phyloP scores from a whole-genome alignment of 345 rosid genomes.

The Aquilaria malaccensis region DNA sequence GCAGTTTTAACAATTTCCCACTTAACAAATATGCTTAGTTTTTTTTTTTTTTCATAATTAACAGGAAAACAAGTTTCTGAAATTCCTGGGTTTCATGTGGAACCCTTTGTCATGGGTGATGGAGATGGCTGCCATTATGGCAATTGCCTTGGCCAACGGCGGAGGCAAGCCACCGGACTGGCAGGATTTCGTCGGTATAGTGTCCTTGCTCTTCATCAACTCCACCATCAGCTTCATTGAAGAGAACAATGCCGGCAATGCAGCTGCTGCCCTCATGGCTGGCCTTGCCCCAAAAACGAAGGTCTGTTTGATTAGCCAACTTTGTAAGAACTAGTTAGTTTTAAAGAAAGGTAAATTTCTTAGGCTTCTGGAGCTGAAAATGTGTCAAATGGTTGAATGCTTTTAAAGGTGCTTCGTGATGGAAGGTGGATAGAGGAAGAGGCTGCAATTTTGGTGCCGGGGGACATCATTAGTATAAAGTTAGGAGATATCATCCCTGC shows the following conservation, averaged over 20 bases:
- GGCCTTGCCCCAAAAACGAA: slow-evolving; percentile 38
- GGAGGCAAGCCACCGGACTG: slow-evolving; percentile 65
- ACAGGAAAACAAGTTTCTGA: slow-evolving; percentile 57
- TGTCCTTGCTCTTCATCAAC: slow-evolving; percentile 50
- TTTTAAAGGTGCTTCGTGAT: slow-evolving; percentile 48
- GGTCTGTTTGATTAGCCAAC: slow-evolving; percentile 15
- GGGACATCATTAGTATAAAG: slow-evolving; percentile 59
- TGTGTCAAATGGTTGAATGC: neutral
- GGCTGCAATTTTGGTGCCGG: slow-evolving; percentile 57
- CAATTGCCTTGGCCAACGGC: slow-evolving; percentile 64
- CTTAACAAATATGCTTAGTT: no score
- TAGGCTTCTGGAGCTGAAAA: no score
- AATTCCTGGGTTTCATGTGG: slow-evolving; percentile 76
- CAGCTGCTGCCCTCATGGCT: slow-evolving; percentile 55
- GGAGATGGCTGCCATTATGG: slow-evolving; percentile 73
- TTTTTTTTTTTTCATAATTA: neutral
- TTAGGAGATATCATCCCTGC: slow-evolving; percentile 70
- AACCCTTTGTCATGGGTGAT: slow-evolving; percentile 80
- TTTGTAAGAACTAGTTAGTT: no score
- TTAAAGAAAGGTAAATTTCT: no score
- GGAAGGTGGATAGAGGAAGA: slow-evolving; percentile 62
- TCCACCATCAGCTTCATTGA: slow-evolving; percentile 65
- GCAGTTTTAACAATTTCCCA: neutral
- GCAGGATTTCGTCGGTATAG: slow-evolving; percentile 62
- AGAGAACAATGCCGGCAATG: slow-evolving; percentile 71